Conservation (phyloP, 805 yeast species). For the Metschnikowia gruessii region DNA sequence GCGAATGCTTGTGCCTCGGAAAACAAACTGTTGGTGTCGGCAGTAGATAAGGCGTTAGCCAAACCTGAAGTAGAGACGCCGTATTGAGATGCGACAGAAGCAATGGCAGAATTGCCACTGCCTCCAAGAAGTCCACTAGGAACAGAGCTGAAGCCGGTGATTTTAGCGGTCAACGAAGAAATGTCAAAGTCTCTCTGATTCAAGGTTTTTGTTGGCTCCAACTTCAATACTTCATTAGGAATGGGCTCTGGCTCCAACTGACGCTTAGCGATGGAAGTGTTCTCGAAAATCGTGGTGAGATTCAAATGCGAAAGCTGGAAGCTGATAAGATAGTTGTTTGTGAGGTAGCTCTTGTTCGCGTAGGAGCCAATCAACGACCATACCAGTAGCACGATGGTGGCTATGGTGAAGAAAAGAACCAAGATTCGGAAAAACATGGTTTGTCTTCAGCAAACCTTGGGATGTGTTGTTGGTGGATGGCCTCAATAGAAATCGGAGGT, state of each 20-base stretch:
- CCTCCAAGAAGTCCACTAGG: conserved; percentile 2
- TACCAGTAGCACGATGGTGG: conserved; percentile 28
- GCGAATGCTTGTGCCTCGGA: conserved; percentile 15
- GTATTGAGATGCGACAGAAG: conserved; percentile 8
- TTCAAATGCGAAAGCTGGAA: conserved; percentile 35
- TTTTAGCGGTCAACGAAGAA: conserved; percentile 5
- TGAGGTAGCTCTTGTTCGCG: conserved; percentile 32
- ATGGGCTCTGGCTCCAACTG: neutral
- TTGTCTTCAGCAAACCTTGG: too few relatives aligned
- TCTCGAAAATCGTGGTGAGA: conserved; percentile 28
- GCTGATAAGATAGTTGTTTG: conserved; percentile 35
- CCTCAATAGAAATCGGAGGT: too few relatives aligned
- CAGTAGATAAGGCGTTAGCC: conserved; percentile 7
- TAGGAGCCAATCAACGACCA: conserved; percentile 42
- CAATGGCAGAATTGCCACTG: conserved; percentile 6
- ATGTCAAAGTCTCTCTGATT: conserved; percentile 2
- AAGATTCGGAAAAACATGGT: conserved; percentile 32
- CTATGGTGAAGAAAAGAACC: conserved; percentile 33
- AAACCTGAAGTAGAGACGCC: conserved; percentile 12
- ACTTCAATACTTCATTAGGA: neutral
- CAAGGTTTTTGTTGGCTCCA: conserved; percentile 9
- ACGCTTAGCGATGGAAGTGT: conserved; percentile 6
- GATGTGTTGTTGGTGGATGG: too few relatives aligned
- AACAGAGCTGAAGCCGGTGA: conserved; percentile 7
- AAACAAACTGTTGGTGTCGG: conserved; percentile 8